phyloP scores from a whole-genome alignment of 345 rosid species.

The Erucastrum elatum region DNA sequence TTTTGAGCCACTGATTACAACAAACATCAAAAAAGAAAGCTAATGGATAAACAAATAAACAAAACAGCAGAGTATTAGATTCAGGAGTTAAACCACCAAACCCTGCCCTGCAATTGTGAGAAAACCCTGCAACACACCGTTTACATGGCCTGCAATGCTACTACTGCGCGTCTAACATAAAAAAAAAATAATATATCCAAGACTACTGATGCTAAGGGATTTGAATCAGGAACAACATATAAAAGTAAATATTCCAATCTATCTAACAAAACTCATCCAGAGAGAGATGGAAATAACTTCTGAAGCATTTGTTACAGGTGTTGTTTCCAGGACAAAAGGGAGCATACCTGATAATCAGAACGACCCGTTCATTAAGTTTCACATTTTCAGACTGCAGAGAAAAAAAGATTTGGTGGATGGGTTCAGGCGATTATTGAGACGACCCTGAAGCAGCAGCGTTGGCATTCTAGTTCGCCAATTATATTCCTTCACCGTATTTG shows the following conservation, averaged over 20 bases:
- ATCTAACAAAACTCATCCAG: background rate
- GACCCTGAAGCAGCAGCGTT: too few species aligned
- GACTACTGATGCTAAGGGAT: too few species aligned
- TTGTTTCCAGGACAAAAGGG: background rate
- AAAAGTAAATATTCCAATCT: background rate
- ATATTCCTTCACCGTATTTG: background rate
- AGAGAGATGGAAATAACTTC: background rate
- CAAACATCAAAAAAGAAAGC: background rate
- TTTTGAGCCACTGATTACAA: too few species aligned
- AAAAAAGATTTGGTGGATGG: background rate
- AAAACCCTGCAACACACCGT: background rate
- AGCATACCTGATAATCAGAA: background rate
- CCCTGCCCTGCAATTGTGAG: background rate
- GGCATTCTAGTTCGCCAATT: background rate
- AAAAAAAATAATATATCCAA: too few species aligned
- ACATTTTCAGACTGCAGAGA: background rate
- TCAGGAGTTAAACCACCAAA: background rate
- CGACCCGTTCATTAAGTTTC: too few species aligned
- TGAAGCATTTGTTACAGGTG: background rate
- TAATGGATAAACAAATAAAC: background rate
- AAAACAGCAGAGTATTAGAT: background rate
- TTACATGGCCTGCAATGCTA: background rate
- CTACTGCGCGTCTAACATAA: background rate
- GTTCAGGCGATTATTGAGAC: background rate
- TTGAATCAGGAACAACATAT: too few species aligned